Evolutionary conservation across 192 early-diverging fungal genomes (phyloP), one percentile per base, ranked within the genome.

Genomic region (Backusella mclennaniae): DNA sequence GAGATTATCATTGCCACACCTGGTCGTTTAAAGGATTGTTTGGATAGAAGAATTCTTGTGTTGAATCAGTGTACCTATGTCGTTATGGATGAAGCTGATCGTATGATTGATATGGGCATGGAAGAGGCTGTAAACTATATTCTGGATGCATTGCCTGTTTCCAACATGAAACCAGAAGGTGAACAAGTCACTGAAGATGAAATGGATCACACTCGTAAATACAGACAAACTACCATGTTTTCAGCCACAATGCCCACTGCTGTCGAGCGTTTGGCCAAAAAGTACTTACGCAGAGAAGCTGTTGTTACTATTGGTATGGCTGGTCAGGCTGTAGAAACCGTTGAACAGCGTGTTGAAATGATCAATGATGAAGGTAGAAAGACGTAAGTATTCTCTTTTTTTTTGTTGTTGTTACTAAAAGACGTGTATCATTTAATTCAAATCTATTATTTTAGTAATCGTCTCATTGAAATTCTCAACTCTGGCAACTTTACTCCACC

Each of bases 11-110:
- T 99, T 87, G 98, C 97, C 2, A 99, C 98, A 9, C 98, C 98
- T 6, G 98, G 98, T 82, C 91, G 98, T 77, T 85, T 99, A 63
- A 92, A 91, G 76, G 98, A 99, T 84, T 94, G 90, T 78, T 81
- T 99, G 31, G 96, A 98, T 53, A 87, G 92, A 42, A 89, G 95
- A 23, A 94, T 98, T 74, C 74, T 98, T 69, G 95, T 97, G 2
- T 85, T 99, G 39, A 90, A 91, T 84, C 97, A 97, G 83, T 98
- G 97, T 84, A 90, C 94, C 2, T 99, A 97, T 82, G 95, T 99
- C 21, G 98, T 99, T 21, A 97, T 99, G 97, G 98, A 99, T 81
- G 98, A 99, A 87, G 97, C 96, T 67, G 97, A 98, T 82, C 93
- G 96, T 74, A 95, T 95, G 94, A 93, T 95, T 71, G 94, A 96